A percentile compares a stretch with the other conserved stretches of the same genome.
These are phyloP conservation scores for Scutellaria minor DNA, from an alignment of 257 asterid genomes.

Conservation along the genomic window DNA sequence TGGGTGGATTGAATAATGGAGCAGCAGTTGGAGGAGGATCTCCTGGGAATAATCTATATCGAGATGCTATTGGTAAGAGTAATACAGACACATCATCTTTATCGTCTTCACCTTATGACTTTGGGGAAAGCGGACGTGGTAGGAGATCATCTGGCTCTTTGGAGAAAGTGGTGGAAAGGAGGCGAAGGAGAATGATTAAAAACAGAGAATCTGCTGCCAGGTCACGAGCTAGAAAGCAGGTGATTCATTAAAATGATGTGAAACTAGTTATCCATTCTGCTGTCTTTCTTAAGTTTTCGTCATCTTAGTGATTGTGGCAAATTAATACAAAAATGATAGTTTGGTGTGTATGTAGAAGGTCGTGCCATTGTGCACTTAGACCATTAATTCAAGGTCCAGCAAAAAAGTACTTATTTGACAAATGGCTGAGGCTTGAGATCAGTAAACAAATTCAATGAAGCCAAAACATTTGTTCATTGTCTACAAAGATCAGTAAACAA, in stretches of 20 bases:
- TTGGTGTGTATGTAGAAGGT: conserved; percentile 6
- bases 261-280: conserved; percentile 6
- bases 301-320: neutral
- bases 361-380: conserved; percentile 3
- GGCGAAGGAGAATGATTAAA: conserved; percentile 66
- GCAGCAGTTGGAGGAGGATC: conserved; percentile 55
- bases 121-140: conserved; percentile 56
- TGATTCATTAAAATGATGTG: conserved; percentile 38
- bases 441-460: too few species aligned
- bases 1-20: conserved; percentile 56
- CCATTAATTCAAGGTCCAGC: conserved; percentile 25
- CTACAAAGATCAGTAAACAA: neutral
- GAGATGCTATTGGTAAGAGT: conserved; percentile 53
- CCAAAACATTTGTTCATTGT: neutral
- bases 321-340: neutral
- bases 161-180: conserved; percentile 71
- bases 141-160: conserved; percentile 50
- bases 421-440: neutral
- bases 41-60: conserved; percentile 59
- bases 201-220: conserved; percentile 73
- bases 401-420: neutral
- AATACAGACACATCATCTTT: conserved; percentile 51
- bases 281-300: conserved; percentile 19
- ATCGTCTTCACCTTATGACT: conserved; percentile 72
- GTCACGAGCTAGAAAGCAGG: conserved; percentile 89